These are phyloP conservation scores for Tuber indicum DNA, from an alignment of 495 filamentous ascomycete genomes.

Conservation along the genomic window DNA sequence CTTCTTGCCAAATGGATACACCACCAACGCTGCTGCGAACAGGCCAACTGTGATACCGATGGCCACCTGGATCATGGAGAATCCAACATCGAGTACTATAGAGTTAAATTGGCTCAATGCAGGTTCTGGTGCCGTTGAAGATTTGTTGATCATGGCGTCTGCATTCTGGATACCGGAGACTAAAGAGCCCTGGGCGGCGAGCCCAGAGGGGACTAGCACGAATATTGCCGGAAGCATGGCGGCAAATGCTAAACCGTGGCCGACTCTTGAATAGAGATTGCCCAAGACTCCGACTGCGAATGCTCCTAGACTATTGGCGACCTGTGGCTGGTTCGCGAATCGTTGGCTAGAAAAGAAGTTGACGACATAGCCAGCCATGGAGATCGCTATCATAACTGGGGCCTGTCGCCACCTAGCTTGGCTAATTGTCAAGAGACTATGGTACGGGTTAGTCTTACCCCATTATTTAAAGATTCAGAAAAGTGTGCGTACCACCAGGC, in stretches of 20 bases:
- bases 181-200: constrained; percentile 76
- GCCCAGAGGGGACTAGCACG: constrained; percentile 84
- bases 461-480: background rate
- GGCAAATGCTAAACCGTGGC: constrained; percentile 75
- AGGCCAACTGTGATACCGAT: constrained; percentile 89
- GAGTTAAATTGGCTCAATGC: constrained; percentile 47
- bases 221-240: constrained; percentile 90
- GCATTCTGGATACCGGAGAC: constrained; percentile 79
- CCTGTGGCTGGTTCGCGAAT: constrained; percentile 70
- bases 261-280: constrained; percentile 74
- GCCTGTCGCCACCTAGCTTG: constrained; percentile 85
- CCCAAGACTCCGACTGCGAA: constrained; percentile 79
- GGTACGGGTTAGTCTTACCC: background rate
- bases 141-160: constrained; percentile 62
- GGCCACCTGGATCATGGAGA: constrained; percentile 83
- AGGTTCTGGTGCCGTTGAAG: constrained; percentile 34
- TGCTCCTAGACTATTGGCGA: constrained; percentile 77
- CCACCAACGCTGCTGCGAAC: constrained; percentile 74
- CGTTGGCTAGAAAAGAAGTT: constrained; percentile 69
- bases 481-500: constrained; percentile 47
- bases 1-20: constrained; percentile 89
- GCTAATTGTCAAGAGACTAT: constrained; percentile 74
- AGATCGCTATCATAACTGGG: constrained; percentile 76
- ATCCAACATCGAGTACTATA: constrained; percentile 77
- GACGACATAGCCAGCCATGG: constrained; percentile 78